These are phyloP conservation scores for Candida xyloterini DNA, from an alignment of 805 yeast species.

Conservation along the genomic window DNA sequence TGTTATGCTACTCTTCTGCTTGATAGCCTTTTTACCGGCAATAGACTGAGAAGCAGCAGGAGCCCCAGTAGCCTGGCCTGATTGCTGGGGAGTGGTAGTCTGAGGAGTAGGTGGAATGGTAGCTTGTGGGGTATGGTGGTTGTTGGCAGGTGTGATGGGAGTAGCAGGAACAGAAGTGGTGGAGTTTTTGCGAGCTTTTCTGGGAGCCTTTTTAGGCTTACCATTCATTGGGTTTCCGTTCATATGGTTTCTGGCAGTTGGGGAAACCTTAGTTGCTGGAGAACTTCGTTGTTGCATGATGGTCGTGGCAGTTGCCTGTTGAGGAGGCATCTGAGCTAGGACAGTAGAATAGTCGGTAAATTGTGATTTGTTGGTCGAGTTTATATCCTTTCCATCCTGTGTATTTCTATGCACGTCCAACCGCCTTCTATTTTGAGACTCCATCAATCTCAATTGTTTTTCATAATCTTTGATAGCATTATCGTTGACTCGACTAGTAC, in stretches of 20 bases:
- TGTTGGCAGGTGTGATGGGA: slow-evolving; percentile 32
- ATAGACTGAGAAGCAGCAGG: slow-evolving; percentile 4
- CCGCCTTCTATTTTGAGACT: slow-evolving; percentile 70
- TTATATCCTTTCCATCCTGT: slow-evolving; percentile 20
- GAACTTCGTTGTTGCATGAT: slow-evolving; percentile 19
- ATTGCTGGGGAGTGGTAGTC: slow-evolving; percentile 21
- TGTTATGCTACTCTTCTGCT: slow-evolving; percentile 23
- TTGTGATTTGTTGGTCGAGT: slow-evolving; percentile 20
- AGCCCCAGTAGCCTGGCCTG: slow-evolving; percentile 9
- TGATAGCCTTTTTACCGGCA: slow-evolving; percentile 18
- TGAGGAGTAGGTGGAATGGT: slow-evolving; percentile 24
- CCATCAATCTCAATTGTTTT: slow-evolving; percentile 70
- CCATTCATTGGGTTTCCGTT: slow-evolving; percentile 14
- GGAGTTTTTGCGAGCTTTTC: slow-evolving; percentile 27
- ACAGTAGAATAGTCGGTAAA: slow-evolving; percentile 23
- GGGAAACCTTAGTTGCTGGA: slow-evolving; percentile 20
- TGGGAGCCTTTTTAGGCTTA: slow-evolving; percentile 21
- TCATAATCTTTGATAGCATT: slow-evolving; percentile 79
- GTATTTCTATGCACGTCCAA: slow-evolving; percentile 50
- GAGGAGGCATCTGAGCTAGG: slow-evolving; percentile 25
- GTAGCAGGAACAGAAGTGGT: slow-evolving; percentile 33
- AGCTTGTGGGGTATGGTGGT: slow-evolving; percentile 28
- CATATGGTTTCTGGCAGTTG: slow-evolving; percentile 14
- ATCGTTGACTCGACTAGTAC: slow-evolving; percentile 24
- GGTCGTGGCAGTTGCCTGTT: slow-evolving; percentile 9